A percentile compares a stretch with the other conserved stretches of the same genome.
Conservation (phyloP, 257 asterid genomes). For the Ajuga chamaepitys region DNA sequence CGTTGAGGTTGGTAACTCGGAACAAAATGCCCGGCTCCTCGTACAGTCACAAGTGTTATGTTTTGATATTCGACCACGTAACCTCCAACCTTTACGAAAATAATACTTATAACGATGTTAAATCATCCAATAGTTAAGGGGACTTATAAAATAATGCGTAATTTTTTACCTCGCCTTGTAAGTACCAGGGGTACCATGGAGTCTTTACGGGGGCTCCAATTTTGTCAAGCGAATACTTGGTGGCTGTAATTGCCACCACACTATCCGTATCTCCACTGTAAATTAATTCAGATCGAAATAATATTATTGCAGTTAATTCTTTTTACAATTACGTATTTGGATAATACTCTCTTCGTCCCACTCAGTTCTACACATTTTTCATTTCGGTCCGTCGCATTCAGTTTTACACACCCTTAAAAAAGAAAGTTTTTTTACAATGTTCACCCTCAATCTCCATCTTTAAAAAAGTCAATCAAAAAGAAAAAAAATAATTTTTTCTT, state of each 20-base stretch:
- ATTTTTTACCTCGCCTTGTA: constrained; percentile 29
- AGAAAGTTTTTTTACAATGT: too few relatives aligned
- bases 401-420: too few relatives aligned
- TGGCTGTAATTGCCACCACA: constrained; percentile 40
- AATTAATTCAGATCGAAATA: not conserved
- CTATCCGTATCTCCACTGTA: constrained; percentile 57
- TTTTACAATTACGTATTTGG: not conserved
- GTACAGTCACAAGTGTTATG: constrained; percentile 35
- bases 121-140: not conserved
- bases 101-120: not conserved
- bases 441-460: too few relatives aligned
- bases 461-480: too few relatives aligned
- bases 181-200: constrained; percentile 56
- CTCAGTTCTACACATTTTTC: too few relatives aligned
- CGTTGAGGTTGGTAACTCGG: constrained; percentile 48
- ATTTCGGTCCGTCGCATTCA: too few relatives aligned
- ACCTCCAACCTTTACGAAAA: constrained; percentile 43
- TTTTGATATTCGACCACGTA: constrained; percentile 37
- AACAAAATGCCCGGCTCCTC: constrained; percentile 57
- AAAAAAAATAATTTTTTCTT: too few relatives aligned
- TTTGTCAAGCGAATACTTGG: constrained; percentile 37
- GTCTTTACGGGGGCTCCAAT: constrained; percentile 32
- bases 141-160: too few relatives aligned
- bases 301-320: not conserved
- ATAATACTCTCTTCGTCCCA: too few relatives aligned